Conservation (phyloP, 2,329 filamentous ascomycete genomes). For the Aspergillus fructus region DNA sequence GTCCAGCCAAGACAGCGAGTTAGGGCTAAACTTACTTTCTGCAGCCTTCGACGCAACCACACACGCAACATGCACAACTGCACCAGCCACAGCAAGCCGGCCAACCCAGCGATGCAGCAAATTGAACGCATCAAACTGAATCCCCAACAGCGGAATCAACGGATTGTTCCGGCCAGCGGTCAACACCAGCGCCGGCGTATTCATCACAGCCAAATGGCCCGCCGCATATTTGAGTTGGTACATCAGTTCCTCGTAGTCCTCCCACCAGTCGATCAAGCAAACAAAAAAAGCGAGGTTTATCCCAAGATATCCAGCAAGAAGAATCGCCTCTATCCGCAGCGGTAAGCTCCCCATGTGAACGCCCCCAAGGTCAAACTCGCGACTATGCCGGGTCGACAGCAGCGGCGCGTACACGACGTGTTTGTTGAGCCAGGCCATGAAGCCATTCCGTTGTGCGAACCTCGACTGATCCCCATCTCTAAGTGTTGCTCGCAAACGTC, state of each 20-base stretch:
- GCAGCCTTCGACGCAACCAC: constrained; percentile 25
- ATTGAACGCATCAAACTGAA: constrained; percentile 95
- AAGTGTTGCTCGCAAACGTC: constrained; percentile 21
- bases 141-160: constrained; percentile 71
- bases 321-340: constrained; percentile 68
- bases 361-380: constrained; percentile 64
- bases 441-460: constrained; percentile 15
- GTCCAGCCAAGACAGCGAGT: not conserved
- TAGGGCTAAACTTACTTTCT: constrained; percentile 20
- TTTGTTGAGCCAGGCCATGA: constrained; percentile 35
- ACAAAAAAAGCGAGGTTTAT: constrained; percentile 72
- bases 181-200: constrained; percentile 83
- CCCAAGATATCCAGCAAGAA: constrained; percentile 63
- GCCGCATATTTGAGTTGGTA: constrained; percentile 70
- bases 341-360: constrained; percentile 72
- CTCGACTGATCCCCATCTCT: constrained; percentile 23
- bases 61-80: constrained; percentile 62
- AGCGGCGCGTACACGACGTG: constrained; percentile 61
- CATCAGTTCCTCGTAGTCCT: constrained; percentile 28
- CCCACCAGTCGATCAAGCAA: constrained; percentile 35
- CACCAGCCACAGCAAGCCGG: constrained; percentile 66
- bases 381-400: constrained; percentile 69
- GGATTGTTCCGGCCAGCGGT: constrained; percentile 90
- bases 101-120: constrained; percentile 81
- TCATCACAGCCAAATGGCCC: constrained; percentile 78